Conservation (phyloP, 257 asterid genomes). For the Handroanthus guayacan region DNA sequence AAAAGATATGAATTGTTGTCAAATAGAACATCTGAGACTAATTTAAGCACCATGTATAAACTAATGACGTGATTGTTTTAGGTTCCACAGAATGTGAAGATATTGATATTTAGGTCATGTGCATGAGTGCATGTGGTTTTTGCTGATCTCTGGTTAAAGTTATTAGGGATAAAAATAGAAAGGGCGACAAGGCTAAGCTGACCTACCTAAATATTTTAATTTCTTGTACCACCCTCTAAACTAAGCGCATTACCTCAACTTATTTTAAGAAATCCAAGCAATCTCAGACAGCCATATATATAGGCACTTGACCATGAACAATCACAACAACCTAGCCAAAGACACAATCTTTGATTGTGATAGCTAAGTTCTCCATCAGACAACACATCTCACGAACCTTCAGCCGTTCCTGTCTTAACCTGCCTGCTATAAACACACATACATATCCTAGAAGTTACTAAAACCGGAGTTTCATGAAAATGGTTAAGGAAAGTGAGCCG, state of each 20-base stretch:
- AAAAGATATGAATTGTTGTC: conserved; percentile 1
- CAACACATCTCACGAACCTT: not conserved
- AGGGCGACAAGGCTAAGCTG: conserved; percentile 32
- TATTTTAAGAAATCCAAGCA: conserved; percentile 29
- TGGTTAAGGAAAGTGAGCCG: conserved; percentile 47
- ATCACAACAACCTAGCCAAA: conserved; percentile 40
- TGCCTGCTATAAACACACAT: conserved; percentile 29
- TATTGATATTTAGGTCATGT: conserved; percentile 44
- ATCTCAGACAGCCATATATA: conserved; percentile 35
- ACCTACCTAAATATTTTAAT: conserved; percentile 52
- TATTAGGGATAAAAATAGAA: conserved; percentile 32
- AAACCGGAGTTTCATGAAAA: conserved; percentile 18
- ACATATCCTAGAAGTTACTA: not conserved
- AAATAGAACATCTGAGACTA: not conserved
- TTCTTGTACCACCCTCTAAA: conserved; percentile 40
- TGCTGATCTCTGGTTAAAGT: conserved; percentile 24
- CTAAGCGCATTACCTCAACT: not conserved
- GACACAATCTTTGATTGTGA: conserved; percentile 41
- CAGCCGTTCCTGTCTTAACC: conserved; percentile 22
- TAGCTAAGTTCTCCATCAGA: conserved; percentile 32
- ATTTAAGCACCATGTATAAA: conserved; percentile 5
- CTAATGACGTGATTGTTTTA: conserved; percentile 41
- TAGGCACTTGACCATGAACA: conserved; percentile 36
- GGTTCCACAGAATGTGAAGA: conserved; percentile 34
- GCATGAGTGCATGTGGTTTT: conserved; percentile 22